These are phyloP conservation scores for Rhizopogon salebrosus DNA, from an alignment of 768 basidiomycete genomes.

Conservation along the genomic window DNA sequence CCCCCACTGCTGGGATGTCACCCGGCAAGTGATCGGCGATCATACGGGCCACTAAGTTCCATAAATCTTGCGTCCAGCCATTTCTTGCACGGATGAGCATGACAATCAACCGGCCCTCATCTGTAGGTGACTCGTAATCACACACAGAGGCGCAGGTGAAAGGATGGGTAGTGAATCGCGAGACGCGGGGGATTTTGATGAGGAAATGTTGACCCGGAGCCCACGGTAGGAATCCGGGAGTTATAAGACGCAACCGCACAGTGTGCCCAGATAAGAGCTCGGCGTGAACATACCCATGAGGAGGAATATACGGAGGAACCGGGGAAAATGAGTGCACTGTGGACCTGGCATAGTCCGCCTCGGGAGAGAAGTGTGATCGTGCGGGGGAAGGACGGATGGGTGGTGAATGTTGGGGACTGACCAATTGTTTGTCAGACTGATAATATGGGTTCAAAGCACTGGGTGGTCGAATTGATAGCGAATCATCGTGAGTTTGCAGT, in stretches of 20 bases:
- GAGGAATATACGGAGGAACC: slow-evolving; percentile 37
- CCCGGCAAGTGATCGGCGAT: slow-evolving; percentile 30
- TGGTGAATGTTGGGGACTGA: slow-evolving; percentile 2
- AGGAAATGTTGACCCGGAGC: slow-evolving; percentile 77
- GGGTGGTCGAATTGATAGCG: slow-evolving; percentile 4
- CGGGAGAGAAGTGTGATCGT: neutral
- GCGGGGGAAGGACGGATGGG: neutral
- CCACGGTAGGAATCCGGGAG: slow-evolving; percentile 56
- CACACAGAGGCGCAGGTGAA: slow-evolving; percentile 66
- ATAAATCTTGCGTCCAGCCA: slow-evolving; percentile 66
- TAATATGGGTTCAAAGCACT: slow-evolving; percentile 24
- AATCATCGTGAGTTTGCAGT: slow-evolving; percentile 7
- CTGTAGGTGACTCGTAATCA: slow-evolving; percentile 39
- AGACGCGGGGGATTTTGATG: slow-evolving; percentile 60
- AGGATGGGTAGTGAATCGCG: slow-evolving; percentile 59
- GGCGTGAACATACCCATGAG: slow-evolving; percentile 62
- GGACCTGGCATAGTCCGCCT: neutral
- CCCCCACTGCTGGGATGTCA: slow-evolving; percentile 9
- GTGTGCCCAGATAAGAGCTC: slow-evolving; percentile 68
- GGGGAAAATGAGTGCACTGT: neutral
- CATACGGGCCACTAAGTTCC: slow-evolving; percentile 44
- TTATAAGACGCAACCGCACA: slow-evolving; percentile 59
- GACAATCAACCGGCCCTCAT: slow-evolving; percentile 50
- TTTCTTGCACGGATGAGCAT: slow-evolving; percentile 65
- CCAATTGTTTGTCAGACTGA: slow-evolving; percentile 4